Evolutionary conservation across 2,329 filamentous ascomycete genomes (phyloP).

Genomic region (Bertia moriformis): DNA sequence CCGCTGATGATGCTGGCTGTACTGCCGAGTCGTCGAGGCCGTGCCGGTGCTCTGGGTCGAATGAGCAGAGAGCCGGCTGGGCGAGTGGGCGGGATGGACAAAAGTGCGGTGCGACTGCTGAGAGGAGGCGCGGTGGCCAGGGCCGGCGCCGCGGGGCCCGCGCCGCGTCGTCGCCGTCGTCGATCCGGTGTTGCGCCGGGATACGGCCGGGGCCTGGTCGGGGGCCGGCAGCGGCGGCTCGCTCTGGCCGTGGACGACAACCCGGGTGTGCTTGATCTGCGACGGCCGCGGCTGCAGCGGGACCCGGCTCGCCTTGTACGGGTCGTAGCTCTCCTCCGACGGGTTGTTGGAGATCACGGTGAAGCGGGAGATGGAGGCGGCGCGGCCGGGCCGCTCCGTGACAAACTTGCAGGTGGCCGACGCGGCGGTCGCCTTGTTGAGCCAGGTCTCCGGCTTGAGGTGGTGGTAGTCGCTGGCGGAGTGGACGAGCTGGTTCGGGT

Average conservation of each 20-base stretch:
- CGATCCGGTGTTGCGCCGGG: not conserved
- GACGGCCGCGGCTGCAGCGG: conserved; percentile 20
- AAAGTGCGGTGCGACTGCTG: not conserved
- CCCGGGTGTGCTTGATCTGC: conserved; percentile 46
- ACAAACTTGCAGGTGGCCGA: conserved; percentile 49
- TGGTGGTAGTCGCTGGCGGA: conserved; percentile 88
- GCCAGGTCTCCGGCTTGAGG: conserved; percentile 41
- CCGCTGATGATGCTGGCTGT: too few species aligned
- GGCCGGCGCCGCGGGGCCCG: too few species aligned
- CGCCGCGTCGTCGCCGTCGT: not conserved
- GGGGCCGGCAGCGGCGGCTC: too few species aligned
- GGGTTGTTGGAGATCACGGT: conserved; percentile 50
- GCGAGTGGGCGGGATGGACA: too few species aligned
- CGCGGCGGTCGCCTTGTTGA: conserved; percentile 42
- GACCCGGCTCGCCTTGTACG: conserved; percentile 57
- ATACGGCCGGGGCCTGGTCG: not conserved
- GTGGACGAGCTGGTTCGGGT: conserved; percentile 62
- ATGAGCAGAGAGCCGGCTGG: too few species aligned
- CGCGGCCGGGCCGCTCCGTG: conserved; percentile 27
- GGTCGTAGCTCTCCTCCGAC: conserved; percentile 62
- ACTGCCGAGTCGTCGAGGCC: not conserved
- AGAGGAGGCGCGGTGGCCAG: too few species aligned
- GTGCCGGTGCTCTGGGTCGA: not conserved
- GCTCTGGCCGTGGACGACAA: conserved; percentile 49
- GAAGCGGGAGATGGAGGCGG: conserved; percentile 42